Evolutionary conservation across 768 basidiomycete species (phyloP), one percentile per base, ranked within the genome.

Genomic region (Agaricus sinodeliciosus): DNA sequence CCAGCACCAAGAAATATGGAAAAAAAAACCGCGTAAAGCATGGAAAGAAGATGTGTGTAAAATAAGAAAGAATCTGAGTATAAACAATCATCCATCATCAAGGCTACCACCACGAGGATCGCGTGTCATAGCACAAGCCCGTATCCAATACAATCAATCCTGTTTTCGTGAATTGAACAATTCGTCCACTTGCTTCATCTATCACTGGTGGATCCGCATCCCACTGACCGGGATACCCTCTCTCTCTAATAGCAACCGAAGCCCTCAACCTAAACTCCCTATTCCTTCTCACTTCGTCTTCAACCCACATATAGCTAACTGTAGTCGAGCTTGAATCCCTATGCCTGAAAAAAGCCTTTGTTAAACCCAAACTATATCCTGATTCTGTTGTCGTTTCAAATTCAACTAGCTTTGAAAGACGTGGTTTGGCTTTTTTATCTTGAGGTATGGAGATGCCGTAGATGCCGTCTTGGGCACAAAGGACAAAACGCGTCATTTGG

Each of bases 141-240:
- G 46, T 54, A 54, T 54, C 52, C 39, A 54, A 28, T 40, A 54
- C 52, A 54, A 54, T 54, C 40, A 54, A 36, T 18, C 52, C 52
- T 28, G 52, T 54, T 40, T 54, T 54, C 46, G 52, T 54, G 42
- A 54, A 54, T 28, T 54, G 52, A 18, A 54, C 52, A 48, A 54
- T 54, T 12, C 52, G 19, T 35, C 52, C 52, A 54, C 52, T 54
- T 3, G 31, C 18, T 28, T 54, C 52, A 54, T 54, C 52, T 27
- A 48, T n/a, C 6, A 48, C 52, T 8, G 52, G 52, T 12, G 52
- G 52, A 36, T 54, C 52, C 3, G 52, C 45, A 48, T 54, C 52
- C 52, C 52, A 54, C 39, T 54, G 52, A 9, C 52, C 52, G 8
- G 52, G 52, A 43, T 54, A 54, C 46, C 52, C 52, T 13, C 52